Base-by-base conservation (phyloP, 192 early-diverging fungal genomes). In the Dissophora globulifera region DNA sequence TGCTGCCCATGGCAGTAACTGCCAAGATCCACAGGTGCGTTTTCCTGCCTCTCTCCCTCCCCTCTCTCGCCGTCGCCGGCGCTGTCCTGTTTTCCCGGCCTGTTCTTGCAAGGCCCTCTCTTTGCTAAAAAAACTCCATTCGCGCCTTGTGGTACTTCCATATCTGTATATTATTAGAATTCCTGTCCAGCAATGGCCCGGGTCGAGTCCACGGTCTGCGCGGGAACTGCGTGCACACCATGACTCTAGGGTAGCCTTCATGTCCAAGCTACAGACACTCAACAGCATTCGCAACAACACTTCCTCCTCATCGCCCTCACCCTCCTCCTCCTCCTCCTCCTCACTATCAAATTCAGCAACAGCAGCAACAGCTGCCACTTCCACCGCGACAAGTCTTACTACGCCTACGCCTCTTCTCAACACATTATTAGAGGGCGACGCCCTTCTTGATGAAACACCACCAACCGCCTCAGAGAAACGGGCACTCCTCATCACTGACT, bases 141-240 rank as follows among this genome's bases (percentile, higher is more conserved):
- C 15, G 27, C 22, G 22, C 10, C 22, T 27, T 7, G 26, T 47
- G 12, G 5, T 3, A 27, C 22, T 56, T 12, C 31, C 30, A 29
- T 57, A 8, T 46, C n/a, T 17, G 12, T 50, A 19, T 75, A 59
- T 66, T 47, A 54, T 66, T 75, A 75, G 71, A 60, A 75, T 75
- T 32, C 26, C 56, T 42, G 71, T 75, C 27, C 49, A 66, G 17
- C 62, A 75, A 27, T 48, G 50, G 19, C 71, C 71, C 1, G 62
- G 71, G n/a, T 15, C 49, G 1, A 66, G 49, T 55, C 55, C 54
- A 23, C 38, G 71, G 31, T 26, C 57, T 23, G 7, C 62, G 5
- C 62, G 32, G 33, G 71, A 75, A 50, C 56, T 40, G 25, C 71
- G 71, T 26, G 71, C 60, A 19, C 71, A 75, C 16, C 58, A 66